phyloP scores from a whole-genome alignment of 148 eudicot genomes.

The Salicornia ramosissima region DNA sequence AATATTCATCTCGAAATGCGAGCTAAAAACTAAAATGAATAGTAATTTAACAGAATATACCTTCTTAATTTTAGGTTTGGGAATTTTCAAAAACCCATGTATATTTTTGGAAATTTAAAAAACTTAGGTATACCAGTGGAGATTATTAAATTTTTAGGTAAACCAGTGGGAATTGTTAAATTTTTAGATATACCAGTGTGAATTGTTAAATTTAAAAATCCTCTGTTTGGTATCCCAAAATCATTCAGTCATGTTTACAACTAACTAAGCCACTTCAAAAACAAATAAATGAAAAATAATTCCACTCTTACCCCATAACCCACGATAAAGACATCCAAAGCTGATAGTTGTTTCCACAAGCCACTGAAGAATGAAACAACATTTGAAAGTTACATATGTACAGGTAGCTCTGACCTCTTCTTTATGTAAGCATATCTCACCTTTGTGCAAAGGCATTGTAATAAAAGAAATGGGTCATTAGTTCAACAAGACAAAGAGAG shows the following conservation, averaged over 20 bases:
- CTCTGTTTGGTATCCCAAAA: no score
- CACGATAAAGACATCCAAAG: conserved; percentile 77
- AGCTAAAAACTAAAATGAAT: no score
- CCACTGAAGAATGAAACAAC: conserved; percentile 41
- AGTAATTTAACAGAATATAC: no score
- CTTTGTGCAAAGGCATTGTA: conserved; percentile 88
- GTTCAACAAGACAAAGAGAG: conserved; percentile 59
- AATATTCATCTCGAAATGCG: no score
- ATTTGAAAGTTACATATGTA: conserved; percentile 11
- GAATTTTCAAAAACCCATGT: no score
- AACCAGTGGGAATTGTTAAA: no score
- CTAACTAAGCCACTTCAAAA: neutral
- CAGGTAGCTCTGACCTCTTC: neutral
- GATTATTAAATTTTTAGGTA: no score
- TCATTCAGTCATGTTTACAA: conserved; percentile 11
- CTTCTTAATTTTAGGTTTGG: no score
- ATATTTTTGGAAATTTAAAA: no score
- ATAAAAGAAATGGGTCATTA: conserved; percentile 74
- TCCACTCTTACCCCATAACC: conserved; percentile 87
- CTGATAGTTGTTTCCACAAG: conserved; percentile 75
- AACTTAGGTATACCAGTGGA: no score
- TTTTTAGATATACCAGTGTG: no score
- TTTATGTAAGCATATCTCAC: conserved; percentile 33
- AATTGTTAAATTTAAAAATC: no score
- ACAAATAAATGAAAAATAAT: neutral